Percentiles rank a stretch among this genome's conserved stretches.
Evolutionary conservation across 2,329 filamentous ascomycete species (phyloP).

Genomic region (Xylaria hypoxylon): DNA sequence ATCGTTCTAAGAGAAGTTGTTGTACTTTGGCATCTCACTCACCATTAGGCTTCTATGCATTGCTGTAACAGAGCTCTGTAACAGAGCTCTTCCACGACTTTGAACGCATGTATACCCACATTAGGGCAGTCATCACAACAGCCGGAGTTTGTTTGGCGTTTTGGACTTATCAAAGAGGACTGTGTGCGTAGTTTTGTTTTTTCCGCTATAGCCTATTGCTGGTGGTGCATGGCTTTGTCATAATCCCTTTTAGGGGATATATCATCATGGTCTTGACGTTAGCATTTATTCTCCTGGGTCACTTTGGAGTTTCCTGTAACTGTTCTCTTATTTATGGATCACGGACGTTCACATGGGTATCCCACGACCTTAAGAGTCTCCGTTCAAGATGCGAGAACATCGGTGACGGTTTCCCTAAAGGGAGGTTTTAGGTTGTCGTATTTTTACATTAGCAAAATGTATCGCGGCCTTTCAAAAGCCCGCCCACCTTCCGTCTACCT

Average conservation of each 20-base stretch:
- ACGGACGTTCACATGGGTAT: conserved; percentile 17
- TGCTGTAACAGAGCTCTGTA: conserved; percentile 44
- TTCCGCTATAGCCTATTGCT: conserved; percentile 20
- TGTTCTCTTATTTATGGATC: conserved; percentile 18
- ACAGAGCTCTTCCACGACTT: conserved; percentile 37
- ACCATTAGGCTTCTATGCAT: conserved; percentile 42
- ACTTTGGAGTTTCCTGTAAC: conserved; percentile 13
- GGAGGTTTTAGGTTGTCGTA: neutral
- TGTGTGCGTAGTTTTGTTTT: conserved; percentile 16
- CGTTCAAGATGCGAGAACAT: neutral
- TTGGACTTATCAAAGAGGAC: conserved; percentile 35
- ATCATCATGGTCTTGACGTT: conserved; percentile 23
- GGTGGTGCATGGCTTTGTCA: conserved; percentile 21
- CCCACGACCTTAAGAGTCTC: neutral
- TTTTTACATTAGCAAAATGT: conserved; percentile 23
- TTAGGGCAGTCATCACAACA: conserved; percentile 38
- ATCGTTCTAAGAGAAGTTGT: conserved; percentile 40
- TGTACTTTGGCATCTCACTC: conserved; percentile 42
- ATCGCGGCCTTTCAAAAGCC: neutral
- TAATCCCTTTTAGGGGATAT: conserved; percentile 12
- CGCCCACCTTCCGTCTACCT: neutral
- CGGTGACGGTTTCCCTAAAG: conserved; percentile 1
- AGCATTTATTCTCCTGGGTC: conserved; percentile 21
- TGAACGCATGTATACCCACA: conserved; percentile 21
- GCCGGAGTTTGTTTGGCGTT: conserved; percentile 50